Conservation (phyloP, 441 rosid species). For the Breynia disticha region DNA sequence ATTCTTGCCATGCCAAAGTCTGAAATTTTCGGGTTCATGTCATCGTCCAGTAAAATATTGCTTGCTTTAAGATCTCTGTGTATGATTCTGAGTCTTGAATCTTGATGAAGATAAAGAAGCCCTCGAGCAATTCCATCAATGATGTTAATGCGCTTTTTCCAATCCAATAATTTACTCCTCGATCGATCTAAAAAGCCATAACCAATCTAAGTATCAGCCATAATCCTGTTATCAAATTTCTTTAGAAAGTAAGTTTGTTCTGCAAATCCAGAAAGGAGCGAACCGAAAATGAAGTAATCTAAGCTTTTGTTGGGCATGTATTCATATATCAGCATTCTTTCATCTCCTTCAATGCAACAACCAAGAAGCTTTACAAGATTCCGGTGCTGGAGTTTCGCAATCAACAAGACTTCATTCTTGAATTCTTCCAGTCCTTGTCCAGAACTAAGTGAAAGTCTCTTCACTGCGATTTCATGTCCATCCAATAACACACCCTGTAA, state of each 20-base stretch:
- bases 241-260: neutral
- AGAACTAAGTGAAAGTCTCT: too few species aligned
- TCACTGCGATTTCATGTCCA: too few species aligned
- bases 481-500: too few species aligned
- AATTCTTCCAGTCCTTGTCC: too few species aligned
- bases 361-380: too few species aligned
- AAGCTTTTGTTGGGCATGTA: too few species aligned
- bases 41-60: constrained; percentile 13
- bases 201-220: neutral
- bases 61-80: constrained; percentile 16
- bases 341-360: too few species aligned
- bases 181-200: constrained; percentile 6
- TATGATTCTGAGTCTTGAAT: constrained; percentile 15
- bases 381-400: too few species aligned
- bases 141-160: constrained; percentile 7
- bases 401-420: too few species aligned
- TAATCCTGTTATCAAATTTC: neutral
- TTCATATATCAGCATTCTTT: too few species aligned
- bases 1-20: constrained; percentile 18
- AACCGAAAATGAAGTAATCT: too few species aligned
- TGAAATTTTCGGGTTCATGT: constrained; percentile 18
- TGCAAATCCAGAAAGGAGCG: too few species aligned
- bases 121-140: constrained; percentile 15
- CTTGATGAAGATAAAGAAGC: constrained; percentile 18
- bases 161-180: constrained; percentile 10